Base-by-base conservation (phyloP, 257 asterid genomes). In the Przewalskia tangutica region DNA sequence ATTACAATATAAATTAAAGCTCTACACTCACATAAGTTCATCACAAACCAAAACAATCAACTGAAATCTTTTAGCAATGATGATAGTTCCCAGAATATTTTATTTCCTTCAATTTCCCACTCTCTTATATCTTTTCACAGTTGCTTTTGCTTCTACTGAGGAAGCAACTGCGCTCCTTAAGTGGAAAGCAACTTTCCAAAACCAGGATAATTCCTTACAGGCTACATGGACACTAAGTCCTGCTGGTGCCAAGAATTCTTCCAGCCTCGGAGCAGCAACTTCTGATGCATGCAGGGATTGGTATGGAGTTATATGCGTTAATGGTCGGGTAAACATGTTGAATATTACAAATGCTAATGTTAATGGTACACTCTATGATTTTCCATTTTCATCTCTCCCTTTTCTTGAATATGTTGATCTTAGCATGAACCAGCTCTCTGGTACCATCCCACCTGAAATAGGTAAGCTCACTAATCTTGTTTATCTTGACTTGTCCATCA, bases 391-490 rank as follows among this genome's bases (percentile, higher is more conserved):
- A 0, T 77, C 75, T 4, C 86, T 87, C n/a, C 83, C 70, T 4
- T 80, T 84, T 84, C 83, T 87, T 16, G 71, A 76, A 10, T 60
- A 50, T 53, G 14, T 87, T 13, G 89, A 84, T 76, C 4, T 87
- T 27, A 10, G 36, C 7, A 13, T 8, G 13, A 87, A 87, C 36
- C 32, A 27, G 4, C 51, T 86, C 51, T 81, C 63, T 67, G 85
- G 84, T 8, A 6, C 14, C 1, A 71, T 82, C 2, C 81, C 84
- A 0, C 71, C 73, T 32, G 50, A 62, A 44, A 81, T 68, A 11
- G 60, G 73, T 1, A 48, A 23, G 0, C 70, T 82, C n/a, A 1
- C n/a, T 7, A 58, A 50, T 18, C 62, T 60, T 7, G 17, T n/a
- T 27, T 32, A 44, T 32, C 56, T 73, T 32, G 75, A 58, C 36